phyloP scores from a whole-genome alignment of 148 eudicot species.

The Mesembryanthemum crystallinum region DNA sequence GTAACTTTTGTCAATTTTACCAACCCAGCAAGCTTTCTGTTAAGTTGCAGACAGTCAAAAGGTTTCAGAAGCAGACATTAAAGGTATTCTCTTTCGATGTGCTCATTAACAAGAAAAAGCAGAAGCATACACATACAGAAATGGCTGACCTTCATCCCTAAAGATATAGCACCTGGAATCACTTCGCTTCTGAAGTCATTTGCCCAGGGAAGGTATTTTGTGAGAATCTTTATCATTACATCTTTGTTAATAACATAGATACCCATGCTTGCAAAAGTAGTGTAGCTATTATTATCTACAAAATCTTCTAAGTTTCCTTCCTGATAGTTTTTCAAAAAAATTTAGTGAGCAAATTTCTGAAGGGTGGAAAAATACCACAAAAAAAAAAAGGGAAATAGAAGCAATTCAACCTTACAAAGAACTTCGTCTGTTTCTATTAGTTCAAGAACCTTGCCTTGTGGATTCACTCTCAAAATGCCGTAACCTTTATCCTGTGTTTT shows the following conservation, averaged over 20 bases:
- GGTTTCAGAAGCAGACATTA: too few relatives aligned
- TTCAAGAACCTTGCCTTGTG: conserved; percentile 38
- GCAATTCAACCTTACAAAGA: conserved; percentile 27
- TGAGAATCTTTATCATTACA: conserved; percentile 49
- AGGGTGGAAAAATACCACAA: background rate
- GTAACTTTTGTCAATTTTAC: too few relatives aligned
- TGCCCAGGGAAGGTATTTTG: conserved; percentile 48
- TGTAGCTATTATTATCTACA: conserved; percentile 9
- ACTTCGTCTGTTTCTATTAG: conserved; percentile 11
- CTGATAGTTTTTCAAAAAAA: background rate
- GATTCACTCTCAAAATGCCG: conserved; percentile 48
- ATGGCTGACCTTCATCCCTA: conserved; percentile 70
- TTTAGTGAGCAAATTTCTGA: background rate
- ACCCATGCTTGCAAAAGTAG: conserved; percentile 56
- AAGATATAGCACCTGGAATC: conserved; percentile 71
- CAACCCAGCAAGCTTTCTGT: too few relatives aligned
- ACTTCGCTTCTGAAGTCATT: conserved; percentile 58
- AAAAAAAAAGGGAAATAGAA: background rate
- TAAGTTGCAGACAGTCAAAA: too few relatives aligned
- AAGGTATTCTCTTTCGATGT: background rate
- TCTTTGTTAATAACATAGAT: conserved; percentile 66
- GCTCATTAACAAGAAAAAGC: background rate
- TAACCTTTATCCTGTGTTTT: conserved; percentile 37
- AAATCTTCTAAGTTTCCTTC: conserved; percentile 30
- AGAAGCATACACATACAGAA: background rate